phyloP scores from a whole-genome alignment of 495 filamentous ascomycete species.

The Schizothecium vesticola region DNA sequence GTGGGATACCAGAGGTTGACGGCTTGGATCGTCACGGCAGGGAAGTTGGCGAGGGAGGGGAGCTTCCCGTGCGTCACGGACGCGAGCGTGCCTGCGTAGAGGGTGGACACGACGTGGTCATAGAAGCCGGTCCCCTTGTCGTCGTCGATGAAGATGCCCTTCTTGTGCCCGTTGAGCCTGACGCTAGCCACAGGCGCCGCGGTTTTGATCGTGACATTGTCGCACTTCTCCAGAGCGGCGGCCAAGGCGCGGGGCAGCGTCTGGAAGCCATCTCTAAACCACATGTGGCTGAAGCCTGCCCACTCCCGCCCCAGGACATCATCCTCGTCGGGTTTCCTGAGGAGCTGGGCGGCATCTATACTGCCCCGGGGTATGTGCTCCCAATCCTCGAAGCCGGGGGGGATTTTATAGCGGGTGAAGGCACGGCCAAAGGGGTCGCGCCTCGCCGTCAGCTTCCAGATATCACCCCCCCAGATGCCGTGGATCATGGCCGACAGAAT shows the following conservation, averaged over 20 bases:
- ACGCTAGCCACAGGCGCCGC: not conserved
- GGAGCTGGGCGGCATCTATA: not conserved
- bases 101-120: conserved; percentile 66
- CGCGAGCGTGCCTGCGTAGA: conserved; percentile 50
- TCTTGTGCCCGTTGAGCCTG: conserved; percentile 1
- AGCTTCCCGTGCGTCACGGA: conserved; percentile 39
- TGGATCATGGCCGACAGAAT: conserved; percentile 73
- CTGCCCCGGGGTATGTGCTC: too few relatives aligned
- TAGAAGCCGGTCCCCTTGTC: conserved; percentile 29
- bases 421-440: conserved; percentile 32
- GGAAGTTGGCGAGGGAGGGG: conserved; percentile 48
- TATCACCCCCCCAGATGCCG: conserved; percentile 92
- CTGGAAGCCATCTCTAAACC: conserved; percentile 35
- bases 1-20: conserved; percentile 81
- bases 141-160: conserved; percentile 14
- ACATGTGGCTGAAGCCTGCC: conserved; percentile 12
- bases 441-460: conserved; percentile 68
- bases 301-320: not conserved
- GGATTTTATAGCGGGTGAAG: not conserved
- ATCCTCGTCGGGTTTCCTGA: not conserved
- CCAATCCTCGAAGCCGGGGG: not conserved
- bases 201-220: not conserved
- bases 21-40: conserved; percentile 77
- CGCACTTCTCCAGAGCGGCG: not conserved
- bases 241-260: not conserved